A percentile compares a stretch with the other conserved stretches of the same genome.
These are phyloP conservation scores for Flueggea neowawraea DNA, from an alignment of 441 rosid species.

Conservation along the genomic window DNA sequence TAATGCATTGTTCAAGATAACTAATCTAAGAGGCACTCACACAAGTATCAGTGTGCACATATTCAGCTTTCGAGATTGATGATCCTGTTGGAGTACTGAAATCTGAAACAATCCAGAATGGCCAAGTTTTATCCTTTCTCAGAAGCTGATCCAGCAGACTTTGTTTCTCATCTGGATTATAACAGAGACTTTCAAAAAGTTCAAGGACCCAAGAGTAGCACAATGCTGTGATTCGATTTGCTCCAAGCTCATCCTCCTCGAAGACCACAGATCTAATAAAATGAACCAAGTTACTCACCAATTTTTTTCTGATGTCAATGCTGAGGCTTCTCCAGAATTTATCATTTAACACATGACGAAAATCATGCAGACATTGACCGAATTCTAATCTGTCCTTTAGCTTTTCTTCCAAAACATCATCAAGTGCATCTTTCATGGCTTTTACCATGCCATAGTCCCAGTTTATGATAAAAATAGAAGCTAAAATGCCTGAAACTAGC, in stretches of 20 bases:
- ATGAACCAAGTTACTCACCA: conserved; percentile 49
- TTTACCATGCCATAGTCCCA: conserved; percentile 60
- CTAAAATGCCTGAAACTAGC: conserved; percentile 56
- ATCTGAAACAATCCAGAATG: conserved; percentile 63
- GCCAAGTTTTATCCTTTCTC: conserved; percentile 68
- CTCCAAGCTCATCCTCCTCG: conserved; percentile 43
- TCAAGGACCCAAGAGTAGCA: conserved; percentile 69
- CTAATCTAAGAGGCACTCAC: conserved; percentile 35
- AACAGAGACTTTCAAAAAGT: conserved; percentile 56
- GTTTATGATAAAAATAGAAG: conserved; percentile 57
- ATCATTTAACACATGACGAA: conserved; percentile 39
- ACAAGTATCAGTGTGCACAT: conserved; percentile 15
- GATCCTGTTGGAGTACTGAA: conserved; percentile 25
- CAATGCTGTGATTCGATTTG: conserved; percentile 40
- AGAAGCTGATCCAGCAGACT: conserved; percentile 61
- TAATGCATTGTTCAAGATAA: not conserved
- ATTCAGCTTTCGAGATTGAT: conserved; percentile 20
- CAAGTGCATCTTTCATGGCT: conserved; percentile 26
- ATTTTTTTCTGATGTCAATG: conserved; percentile 37
- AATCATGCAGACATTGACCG: conserved; percentile 37
- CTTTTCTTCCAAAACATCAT: conserved; percentile 36
- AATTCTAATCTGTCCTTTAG: conserved; percentile 35
- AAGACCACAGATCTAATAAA: conserved; percentile 56
- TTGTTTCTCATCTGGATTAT: conserved; percentile 60
- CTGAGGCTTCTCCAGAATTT: conserved; percentile 53